These are phyloP conservation scores for Neurospora sublineolata DNA, from an alignment of 495 filamentous ascomycete species.

Conservation along the genomic window DNA sequence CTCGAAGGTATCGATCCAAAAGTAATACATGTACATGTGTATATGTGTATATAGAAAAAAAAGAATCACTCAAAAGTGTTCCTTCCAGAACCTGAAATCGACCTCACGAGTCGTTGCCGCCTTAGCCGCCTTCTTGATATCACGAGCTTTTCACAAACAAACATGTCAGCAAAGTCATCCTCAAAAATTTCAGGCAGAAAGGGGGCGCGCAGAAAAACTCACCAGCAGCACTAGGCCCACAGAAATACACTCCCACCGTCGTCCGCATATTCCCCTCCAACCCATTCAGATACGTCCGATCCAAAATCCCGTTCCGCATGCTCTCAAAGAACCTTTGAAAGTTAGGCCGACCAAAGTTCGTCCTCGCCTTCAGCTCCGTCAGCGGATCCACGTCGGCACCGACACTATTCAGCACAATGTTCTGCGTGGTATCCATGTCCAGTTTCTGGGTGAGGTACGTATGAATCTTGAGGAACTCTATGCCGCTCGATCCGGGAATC, in stretches of 20 bases:
- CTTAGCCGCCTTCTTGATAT: conserved; percentile 74
- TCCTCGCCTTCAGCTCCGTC: conserved; percentile 78
- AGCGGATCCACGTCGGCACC: conserved; percentile 79
- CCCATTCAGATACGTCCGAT: conserved; percentile 74
- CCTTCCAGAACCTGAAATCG: conserved; percentile 97
- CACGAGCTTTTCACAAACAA: conserved; percentile 51
- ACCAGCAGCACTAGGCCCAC: conserved; percentile 51
- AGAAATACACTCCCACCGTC: conserved; percentile 96
- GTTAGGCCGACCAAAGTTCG: conserved; percentile 93
- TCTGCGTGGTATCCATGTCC: conserved; percentile 82
- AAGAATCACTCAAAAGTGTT: conserved; percentile 50
- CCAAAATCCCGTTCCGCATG: conserved; percentile 78
- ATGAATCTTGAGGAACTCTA: conserved; percentile 94
- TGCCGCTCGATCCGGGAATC: conserved; percentile 47
- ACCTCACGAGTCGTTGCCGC: conserved; percentile 61
- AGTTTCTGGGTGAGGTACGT: conserved; percentile 93
- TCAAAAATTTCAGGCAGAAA: neutral
- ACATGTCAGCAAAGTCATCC: conserved; percentile 16
- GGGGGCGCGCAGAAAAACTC: conserved; percentile 9
- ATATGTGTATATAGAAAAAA: neutral
- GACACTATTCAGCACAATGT: conserved; percentile 93
- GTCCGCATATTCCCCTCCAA: conserved; percentile 62
- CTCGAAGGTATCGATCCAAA: neutral
- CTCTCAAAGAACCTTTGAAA: conserved; percentile 69
- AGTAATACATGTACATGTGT: neutral